phyloP scores from a whole-genome alignment of 352 stramenopile species.

The Phytophthora crassamura region DNA sequence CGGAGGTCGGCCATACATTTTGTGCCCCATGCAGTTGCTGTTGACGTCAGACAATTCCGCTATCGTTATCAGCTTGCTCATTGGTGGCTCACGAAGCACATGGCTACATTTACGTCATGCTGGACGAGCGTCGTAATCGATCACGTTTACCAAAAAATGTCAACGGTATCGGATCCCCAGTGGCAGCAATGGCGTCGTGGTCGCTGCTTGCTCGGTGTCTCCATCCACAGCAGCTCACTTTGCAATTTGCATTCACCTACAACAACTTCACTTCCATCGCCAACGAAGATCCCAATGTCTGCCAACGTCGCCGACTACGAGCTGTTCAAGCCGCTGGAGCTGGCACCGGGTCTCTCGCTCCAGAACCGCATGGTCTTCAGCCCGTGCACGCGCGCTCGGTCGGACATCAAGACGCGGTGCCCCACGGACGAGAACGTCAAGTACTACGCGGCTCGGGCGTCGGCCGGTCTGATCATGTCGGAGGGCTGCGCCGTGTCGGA shows the following conservation, averaged over 20 bases:
- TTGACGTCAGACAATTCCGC: neutral
- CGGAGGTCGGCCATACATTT: too few relatives aligned
- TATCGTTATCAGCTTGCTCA: neutral
- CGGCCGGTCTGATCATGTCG: conserved; percentile 37
- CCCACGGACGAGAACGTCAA: conserved; percentile 44
- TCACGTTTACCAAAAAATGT: too few relatives aligned
- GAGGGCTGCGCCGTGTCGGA: conserved; percentile 34
- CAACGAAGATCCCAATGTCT: conserved; percentile 18
- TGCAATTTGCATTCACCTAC: too few relatives aligned
- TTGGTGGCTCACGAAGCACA: too few relatives aligned
- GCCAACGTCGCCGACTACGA: conserved; percentile 39
- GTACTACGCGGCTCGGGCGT: conserved; percentile 35
- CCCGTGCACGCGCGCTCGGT: conserved; percentile 45
- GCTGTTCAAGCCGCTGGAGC: conserved; percentile 47
- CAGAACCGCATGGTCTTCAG: conserved; percentile 56
- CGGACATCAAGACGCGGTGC: conserved; percentile 32
- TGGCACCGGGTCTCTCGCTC: conserved; percentile 39
- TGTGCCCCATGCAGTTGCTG: neutral
- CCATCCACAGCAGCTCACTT: too few relatives aligned
- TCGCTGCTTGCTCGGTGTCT: too few relatives aligned
- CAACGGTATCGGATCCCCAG: too few relatives aligned
- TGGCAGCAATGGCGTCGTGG: too few relatives aligned
- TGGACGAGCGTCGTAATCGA: too few relatives aligned
- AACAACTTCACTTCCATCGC: too few relatives aligned
- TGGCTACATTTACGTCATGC: too few relatives aligned